Evolutionary conservation across 768 basidiomycete species (phyloP).

Genomic region (Podaxis sp.): DNA sequence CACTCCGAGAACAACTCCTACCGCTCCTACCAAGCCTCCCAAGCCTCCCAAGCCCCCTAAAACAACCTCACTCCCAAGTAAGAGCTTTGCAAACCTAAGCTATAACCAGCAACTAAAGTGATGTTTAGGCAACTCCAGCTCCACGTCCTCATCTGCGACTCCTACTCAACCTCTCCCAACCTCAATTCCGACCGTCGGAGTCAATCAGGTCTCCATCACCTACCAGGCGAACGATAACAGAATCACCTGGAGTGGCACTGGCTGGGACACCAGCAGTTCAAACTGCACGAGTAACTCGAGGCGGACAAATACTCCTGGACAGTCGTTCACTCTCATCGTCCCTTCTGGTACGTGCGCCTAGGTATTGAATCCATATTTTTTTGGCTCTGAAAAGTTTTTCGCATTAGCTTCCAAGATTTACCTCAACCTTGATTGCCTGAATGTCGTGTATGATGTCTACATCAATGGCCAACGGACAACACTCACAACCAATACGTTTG

Average conservation of each 20-base stretch:
- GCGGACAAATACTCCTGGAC: background rate
- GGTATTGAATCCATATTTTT: background rate
- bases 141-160: background rate
- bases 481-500: background rate
- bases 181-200: background rate
- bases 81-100: background rate
- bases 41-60: background rate
- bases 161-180: background rate
- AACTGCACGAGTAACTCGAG: background rate
- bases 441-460: conserved; percentile 2
- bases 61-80: background rate
- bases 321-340: conserved; percentile 9
- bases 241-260: conserved; percentile 2
- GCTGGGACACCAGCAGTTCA: background rate
- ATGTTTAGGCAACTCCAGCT: background rate
- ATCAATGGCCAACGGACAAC: background rate
- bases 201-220: background rate
- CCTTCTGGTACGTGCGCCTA: background rate
- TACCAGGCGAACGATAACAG: background rate
- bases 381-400: background rate
- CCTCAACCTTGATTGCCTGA: conserved; percentile 3
- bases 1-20: background rate
- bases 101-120: background rate
- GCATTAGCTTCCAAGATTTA: background rate
- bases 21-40: background rate